These are phyloP conservation scores for Pseudogymnoascus verrucosus DNA, from an alignment of 2,329 filamentous ascomycete species.

Conservation along the genomic window DNA sequence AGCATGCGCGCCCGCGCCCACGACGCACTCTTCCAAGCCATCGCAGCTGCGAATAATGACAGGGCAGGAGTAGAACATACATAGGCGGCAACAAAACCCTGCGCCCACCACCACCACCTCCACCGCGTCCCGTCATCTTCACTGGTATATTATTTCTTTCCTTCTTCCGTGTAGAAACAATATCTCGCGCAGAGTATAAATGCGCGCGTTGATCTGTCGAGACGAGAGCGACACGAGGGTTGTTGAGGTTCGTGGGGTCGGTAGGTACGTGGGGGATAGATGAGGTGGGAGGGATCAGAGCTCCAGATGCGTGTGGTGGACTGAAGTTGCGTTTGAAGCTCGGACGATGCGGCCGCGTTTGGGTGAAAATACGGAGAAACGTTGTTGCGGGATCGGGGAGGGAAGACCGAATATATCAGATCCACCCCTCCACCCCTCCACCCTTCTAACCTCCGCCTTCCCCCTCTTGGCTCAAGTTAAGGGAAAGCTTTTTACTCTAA, in stretches of 20 bases:
- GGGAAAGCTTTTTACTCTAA: neutral
- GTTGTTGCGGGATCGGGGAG: neutral
- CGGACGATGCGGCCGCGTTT: neutral
- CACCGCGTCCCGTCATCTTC: conserved; percentile 28
- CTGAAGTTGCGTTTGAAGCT: neutral
- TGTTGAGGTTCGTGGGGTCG: neutral
- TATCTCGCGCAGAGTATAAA: neutral
- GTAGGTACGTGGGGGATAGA: neutral
- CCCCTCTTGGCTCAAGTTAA: neutral
- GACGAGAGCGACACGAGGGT: neutral
- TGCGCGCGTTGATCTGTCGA: neutral
- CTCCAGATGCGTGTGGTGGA: neutral
- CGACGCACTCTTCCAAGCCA: neutral
- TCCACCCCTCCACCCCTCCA: conserved; percentile 1
- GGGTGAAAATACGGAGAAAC: neutral
- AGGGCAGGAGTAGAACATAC: neutral
- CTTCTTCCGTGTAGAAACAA: neutral
- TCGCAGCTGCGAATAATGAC: neutral
- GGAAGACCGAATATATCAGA: neutral
- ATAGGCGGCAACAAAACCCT: conserved; percentile 69
- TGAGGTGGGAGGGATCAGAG: conserved; percentile 1
- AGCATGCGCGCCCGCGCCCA: neutral
- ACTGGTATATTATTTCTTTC: neutral
- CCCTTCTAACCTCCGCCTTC: neutral
- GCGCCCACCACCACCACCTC: conserved; percentile 35